phyloP scores from a whole-genome alignment of 1,139 yeast genomes.

The Debaryomyces psychrophilus region DNA sequence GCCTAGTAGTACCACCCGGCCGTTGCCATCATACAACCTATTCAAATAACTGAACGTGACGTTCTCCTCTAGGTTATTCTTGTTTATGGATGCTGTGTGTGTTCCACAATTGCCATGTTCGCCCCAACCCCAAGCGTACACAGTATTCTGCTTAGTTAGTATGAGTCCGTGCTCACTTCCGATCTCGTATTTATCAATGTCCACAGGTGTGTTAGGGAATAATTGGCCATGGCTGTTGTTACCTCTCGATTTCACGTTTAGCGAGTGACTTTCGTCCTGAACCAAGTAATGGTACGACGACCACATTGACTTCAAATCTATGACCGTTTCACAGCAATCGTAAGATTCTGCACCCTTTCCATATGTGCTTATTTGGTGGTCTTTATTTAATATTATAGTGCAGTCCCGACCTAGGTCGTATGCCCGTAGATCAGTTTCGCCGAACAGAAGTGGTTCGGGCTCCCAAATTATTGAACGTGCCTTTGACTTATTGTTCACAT shows the following conservation, averaged over 20 bases:
- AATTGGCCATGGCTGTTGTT: constrained; percentile 79
- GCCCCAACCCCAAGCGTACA: constrained; percentile 96
- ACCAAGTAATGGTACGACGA: constrained; percentile 62
- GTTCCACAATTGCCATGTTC: constrained; percentile 96
- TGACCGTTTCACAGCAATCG: constrained; percentile 2
- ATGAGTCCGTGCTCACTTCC: constrained; percentile 91
- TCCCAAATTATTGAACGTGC: constrained; percentile 27
- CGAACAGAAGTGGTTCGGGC: constrained; percentile 31
- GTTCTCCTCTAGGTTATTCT: constrained; percentile 20
- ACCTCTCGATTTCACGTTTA: constrained; percentile 56
- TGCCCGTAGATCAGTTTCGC: constrained; percentile 12
- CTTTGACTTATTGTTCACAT: constrained; percentile 14
- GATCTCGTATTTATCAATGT: constrained; percentile 33
- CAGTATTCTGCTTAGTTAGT: constrained; percentile 29
- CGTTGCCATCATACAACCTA: constrained; percentile 30
- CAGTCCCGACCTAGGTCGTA: constrained; percentile 52
- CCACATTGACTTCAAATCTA: constrained; percentile 68
- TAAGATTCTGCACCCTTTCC: constrained; percentile 20
- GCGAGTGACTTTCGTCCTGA: constrained; percentile 7
- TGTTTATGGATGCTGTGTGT: constrained; percentile 15
- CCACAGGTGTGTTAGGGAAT: constrained; percentile 28
- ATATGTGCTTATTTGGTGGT: constrained; percentile 14
- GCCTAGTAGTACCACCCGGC: constrained; percentile 34
- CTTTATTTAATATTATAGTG: constrained; percentile 27
- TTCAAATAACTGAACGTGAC: constrained; percentile 46